phyloP scores from a whole-genome alignment of 2,329 filamentous ascomycete species.

The Fusarium pilosicola region DNA sequence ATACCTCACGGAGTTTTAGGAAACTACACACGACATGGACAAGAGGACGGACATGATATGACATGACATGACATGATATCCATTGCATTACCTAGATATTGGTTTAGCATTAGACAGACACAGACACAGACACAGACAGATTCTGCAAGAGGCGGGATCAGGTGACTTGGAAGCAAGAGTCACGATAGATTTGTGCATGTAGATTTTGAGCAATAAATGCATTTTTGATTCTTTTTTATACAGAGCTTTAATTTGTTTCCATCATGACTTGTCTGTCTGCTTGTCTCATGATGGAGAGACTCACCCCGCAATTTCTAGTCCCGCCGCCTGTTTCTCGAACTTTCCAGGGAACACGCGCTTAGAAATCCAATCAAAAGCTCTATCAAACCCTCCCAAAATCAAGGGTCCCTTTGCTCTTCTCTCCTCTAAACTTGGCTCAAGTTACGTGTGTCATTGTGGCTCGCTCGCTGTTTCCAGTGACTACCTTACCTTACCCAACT shows the following conservation, averaged over 20 bases:
- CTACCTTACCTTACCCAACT: too few species aligned
- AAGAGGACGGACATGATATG: not conserved
- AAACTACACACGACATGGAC: not conserved
- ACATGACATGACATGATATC: not conserved
- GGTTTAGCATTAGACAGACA: not conserved
- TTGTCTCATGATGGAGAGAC: constrained; percentile 16
- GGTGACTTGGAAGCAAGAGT: not conserved
- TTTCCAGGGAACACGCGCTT: constrained; percentile 42
- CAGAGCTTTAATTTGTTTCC: too few species aligned
- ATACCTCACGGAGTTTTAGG: not conserved
- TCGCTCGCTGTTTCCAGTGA: not conserved
- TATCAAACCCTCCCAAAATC: not conserved
- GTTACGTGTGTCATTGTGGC: constrained; percentile 7
- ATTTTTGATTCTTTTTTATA: not conserved
- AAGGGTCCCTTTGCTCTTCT: constrained; percentile 13
- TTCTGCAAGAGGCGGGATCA: not conserved
- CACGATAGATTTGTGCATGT: not conserved
- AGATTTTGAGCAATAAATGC: not conserved
- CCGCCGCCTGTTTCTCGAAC: constrained; percentile 39
- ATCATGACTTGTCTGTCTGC: constrained; percentile 11
- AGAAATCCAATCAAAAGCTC: constrained; percentile 44
- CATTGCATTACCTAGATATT: not conserved
- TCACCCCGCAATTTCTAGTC: constrained; percentile 25
- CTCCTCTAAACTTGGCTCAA: not conserved
- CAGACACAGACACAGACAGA: not conserved